These are phyloP conservation scores for Fremontodendron californicum DNA, from an alignment of 345 rosid genomes.

Conservation along the genomic window DNA sequence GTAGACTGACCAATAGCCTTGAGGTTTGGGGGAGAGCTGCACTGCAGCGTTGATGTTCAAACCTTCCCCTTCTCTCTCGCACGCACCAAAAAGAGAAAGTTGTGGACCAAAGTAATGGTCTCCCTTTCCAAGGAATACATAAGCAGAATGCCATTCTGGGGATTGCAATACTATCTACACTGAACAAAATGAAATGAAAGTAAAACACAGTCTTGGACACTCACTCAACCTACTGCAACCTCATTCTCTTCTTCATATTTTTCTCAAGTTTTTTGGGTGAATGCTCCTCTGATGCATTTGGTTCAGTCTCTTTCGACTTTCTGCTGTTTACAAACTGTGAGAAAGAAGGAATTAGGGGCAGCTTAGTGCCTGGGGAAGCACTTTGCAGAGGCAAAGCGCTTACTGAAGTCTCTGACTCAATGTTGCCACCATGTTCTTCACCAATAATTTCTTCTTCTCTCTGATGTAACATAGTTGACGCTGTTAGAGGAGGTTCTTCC, in stretches of 20 bases:
- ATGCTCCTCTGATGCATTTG: conserved; percentile 28
- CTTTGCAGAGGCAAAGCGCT: conserved; percentile 13
- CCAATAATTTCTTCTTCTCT: conserved; percentile 15
- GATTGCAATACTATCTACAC: background rate
- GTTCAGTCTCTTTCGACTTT: conserved; percentile 25
- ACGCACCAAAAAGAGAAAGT: too few relatives aligned
- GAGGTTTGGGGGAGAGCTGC: too few relatives aligned
- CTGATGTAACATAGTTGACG: conserved; percentile 9
- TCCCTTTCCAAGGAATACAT: too few relatives aligned
- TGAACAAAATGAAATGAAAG: background rate
- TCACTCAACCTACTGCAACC: conserved; percentile 40
- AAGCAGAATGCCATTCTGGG: too few relatives aligned
- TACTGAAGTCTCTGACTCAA: conserved; percentile 17
- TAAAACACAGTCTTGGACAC: background rate
- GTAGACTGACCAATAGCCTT: too few relatives aligned
- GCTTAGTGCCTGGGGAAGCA: conserved; percentile 24
- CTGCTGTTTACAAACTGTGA: conserved; percentile 62
- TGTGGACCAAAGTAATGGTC: too few relatives aligned
- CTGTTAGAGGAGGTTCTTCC: conserved; percentile 24
- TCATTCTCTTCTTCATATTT: conserved; percentile 49
- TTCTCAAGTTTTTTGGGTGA: conserved; percentile 27
- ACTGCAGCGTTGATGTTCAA: too few relatives aligned
- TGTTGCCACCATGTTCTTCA: conserved; percentile 3
- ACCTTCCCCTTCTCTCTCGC: too few relatives aligned
- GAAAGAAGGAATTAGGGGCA: conserved; percentile 68